Evolutionary conservation across 257 asterid species (phyloP).

Genomic region (Pogostemon cablin): DNA sequence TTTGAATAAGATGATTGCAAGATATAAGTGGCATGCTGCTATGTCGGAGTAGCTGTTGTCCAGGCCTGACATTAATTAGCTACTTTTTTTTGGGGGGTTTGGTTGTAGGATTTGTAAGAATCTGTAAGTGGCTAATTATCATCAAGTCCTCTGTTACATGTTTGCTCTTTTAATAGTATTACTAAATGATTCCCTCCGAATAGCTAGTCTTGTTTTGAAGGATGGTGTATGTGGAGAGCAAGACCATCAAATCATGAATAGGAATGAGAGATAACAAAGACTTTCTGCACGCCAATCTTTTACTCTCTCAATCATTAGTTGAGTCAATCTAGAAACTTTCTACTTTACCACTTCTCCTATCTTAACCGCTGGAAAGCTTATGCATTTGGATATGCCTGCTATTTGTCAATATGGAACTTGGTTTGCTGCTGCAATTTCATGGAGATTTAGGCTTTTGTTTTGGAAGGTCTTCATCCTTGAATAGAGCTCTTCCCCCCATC

Average conservation of each 20-base stretch:
- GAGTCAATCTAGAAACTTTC: neutral
- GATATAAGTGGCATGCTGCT: conserved; percentile 18
- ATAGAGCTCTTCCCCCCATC: neutral
- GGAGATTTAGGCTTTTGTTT: neutral
- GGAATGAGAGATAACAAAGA: conserved; percentile 10
- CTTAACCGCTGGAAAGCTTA: neutral
- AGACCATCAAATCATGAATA: conserved; percentile 3
- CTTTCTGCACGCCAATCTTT: neutral
- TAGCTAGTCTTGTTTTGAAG: conserved; percentile 5
- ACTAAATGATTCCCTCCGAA: conserved; percentile 10
- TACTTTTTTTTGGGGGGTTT: neutral
- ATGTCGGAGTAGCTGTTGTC: conserved; percentile 2
- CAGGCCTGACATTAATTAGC: neutral
- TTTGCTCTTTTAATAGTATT: neutral
- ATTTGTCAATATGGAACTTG: neutral
- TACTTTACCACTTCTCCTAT: neutral
- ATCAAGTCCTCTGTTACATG: neutral
- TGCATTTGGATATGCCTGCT: neutral
- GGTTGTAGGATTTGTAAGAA: neutral
- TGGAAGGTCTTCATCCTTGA: neutral
- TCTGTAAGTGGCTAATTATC: neutral
- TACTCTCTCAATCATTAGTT: neutral
- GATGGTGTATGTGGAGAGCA: conserved; percentile 14
- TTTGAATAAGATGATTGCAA: neutral
- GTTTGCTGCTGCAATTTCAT: neutral